Conservation (phyloP, 2,329 filamentous ascomycete species). For the Claviceps sp. region DNA sequence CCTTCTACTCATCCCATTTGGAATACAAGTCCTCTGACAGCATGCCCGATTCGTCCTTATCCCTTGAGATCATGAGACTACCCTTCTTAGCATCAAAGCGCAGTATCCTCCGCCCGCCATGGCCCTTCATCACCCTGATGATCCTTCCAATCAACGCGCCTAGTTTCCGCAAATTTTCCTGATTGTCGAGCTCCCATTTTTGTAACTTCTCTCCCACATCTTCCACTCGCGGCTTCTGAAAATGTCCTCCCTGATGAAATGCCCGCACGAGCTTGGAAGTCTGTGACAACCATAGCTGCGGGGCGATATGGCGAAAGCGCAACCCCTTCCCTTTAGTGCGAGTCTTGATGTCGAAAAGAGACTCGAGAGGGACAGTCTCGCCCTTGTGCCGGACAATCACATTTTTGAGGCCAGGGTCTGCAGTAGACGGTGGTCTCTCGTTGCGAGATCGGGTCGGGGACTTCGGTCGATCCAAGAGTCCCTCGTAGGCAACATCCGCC, state of each 20-base stretch:
- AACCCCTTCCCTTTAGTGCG: conserved; percentile 20
- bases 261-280: conserved; percentile 33
- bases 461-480: conserved; percentile 13
- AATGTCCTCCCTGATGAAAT: conserved; percentile 25
- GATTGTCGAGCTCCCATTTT: conserved; percentile 23
- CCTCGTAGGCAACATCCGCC: neutral
- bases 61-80: neutral
- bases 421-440: conserved; percentile 1
- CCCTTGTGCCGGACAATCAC: conserved; percentile 20
- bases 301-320: conserved; percentile 19
- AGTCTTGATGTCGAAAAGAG: conserved; percentile 33
- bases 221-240: conserved; percentile 17
- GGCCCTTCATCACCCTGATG: neutral
- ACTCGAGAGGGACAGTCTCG: conserved; percentile 17
- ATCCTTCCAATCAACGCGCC: conserved; percentile 18
- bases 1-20: conserved; percentile 2
- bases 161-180: conserved; percentile 17
- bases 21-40: conserved; percentile 1
- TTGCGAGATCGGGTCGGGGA: conserved; percentile 12
- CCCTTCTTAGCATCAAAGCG: neutral
- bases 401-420: conserved; percentile 10
- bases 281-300: conserved; percentile 33
- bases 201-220: conserved; percentile 20
- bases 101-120: neutral
- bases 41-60: neutral